Conservation (phyloP, 768 basidiomycete species). For the Boletus rufocinnamomeus region DNA sequence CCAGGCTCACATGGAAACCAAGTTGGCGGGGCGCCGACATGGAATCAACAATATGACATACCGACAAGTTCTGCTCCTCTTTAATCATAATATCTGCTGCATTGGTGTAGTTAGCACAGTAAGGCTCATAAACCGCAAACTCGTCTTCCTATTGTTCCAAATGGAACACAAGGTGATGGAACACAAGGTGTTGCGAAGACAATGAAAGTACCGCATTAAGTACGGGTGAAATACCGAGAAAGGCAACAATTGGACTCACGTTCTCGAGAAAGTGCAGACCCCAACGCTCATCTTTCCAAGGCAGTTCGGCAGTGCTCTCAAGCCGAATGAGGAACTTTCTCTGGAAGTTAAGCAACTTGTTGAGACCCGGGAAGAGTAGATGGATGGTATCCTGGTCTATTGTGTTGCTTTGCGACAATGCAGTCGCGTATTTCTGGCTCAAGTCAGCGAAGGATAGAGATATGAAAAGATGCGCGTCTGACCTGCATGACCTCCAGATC, state of each 20-base stretch:
- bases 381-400: conserved; percentile 96
- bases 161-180: conserved; percentile 3
- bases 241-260: conserved; percentile 47
- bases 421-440: conserved; percentile 82
- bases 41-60: conserved; percentile 45
- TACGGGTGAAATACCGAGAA: conserved; percentile 21
- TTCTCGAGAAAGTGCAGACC: conserved; percentile 81
- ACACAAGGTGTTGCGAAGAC: conserved; percentile 28
- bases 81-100: conserved; percentile 83
- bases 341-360: conserved; percentile 95
- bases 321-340: conserved; percentile 89
- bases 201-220: conserved; percentile 48
- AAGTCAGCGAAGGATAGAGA: conserved; percentile 17
- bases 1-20: conserved; percentile 19
- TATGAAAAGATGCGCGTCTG: conserved; percentile 28
- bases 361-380: conserved; percentile 91
- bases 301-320: conserved; percentile 79
- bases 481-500: conserved; percentile 98
- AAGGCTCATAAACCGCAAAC: conserved; percentile 95
- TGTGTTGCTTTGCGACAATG: conserved; percentile 76
- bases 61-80: conserved; percentile 83
- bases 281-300: conserved; percentile 87
- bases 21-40: conserved; percentile 4
- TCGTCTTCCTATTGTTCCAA: conserved; percentile 84
- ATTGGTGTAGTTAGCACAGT: conserved; percentile 92